Percentiles rank a stretch among this genome's conserved stretches.
phyloP scores from a whole-genome alignment of 1,284 basidiomycete genomes.

The Retiboletus fuscus region DNA sequence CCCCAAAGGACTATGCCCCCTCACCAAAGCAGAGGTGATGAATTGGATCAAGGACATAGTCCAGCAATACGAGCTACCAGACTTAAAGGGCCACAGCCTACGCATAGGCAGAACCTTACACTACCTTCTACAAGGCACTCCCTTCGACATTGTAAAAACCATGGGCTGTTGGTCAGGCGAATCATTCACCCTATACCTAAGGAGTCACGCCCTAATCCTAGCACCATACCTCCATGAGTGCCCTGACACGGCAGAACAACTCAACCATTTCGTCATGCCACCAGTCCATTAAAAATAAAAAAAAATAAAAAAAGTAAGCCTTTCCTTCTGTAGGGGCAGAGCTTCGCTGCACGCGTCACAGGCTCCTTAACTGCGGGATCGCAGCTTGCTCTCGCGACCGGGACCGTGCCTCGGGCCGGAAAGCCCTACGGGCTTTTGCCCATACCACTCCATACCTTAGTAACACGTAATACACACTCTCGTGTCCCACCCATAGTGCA shows the following conservation, averaged over 20 bases:
- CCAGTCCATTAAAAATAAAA: too few relatives aligned
- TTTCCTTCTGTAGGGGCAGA: background rate
- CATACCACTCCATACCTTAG: too few relatives aligned
- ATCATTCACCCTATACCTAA: too few relatives aligned
- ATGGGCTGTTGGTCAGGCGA: background rate
- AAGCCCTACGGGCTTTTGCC: too few relatives aligned
- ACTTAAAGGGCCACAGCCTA: slow-evolving; percentile 20
- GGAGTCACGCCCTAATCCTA: too few relatives aligned
- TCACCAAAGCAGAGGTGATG: background rate
- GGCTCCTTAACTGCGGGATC: slow-evolving; percentile 3
- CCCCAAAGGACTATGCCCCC: background rate
- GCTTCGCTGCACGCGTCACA: slow-evolving; percentile 12
- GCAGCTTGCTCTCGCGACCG: slow-evolving; percentile 9
- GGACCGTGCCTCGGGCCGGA: too few relatives aligned
- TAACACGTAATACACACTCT: too few relatives aligned
- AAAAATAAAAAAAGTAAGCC: too few relatives aligned
- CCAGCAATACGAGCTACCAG: accelerated
- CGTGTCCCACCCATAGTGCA: too few relatives aligned
- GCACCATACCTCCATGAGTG: slow-evolving; percentile 1
- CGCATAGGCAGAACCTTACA: slow-evolving; percentile 16
- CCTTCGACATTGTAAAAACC: slow-evolving; percentile 22
- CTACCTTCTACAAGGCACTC: slow-evolving; percentile 3
- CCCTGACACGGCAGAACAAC: too few relatives aligned
- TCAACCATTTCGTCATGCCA: too few relatives aligned
- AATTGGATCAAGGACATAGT: background rate